Base-by-base conservation (phyloP, 768 basidiomycete species). In the Boletus coccyginus region DNA sequence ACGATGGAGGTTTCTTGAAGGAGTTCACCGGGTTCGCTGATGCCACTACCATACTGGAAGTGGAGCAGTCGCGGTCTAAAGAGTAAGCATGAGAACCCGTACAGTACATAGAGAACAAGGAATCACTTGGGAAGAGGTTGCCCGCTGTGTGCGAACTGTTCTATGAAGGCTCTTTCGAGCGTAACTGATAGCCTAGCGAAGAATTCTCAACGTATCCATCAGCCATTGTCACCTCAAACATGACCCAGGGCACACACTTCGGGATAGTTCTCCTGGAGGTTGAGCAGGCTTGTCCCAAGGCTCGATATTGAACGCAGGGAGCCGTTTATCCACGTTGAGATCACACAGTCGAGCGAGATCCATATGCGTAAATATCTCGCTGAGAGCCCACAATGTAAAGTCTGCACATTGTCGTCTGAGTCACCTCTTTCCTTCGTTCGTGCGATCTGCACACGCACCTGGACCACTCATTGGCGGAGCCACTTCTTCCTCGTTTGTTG, bases 291-390 rank as follows among this genome's bases (percentile, higher is more conserved):
- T 74, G 46, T 61, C 75, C 73, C 74, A 77, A 7, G 76, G 69
- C 14, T 69, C 67, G 7, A 81, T 75, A 4, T 74, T 66, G 51
- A 87, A 76, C 0, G 77, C 77, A 3, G 76, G 70, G 27, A 88
- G 68, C 7, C 78, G 71, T 12, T 78, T 74, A 33, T 79, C 79
- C 40, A 83, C 80, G 33, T 80, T 76, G 21, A 90, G 77, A 38
- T 82, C 78, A 35, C 79, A 77, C 12, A 89, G 64, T 14, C 79
- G 75, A 7, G 83, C 86, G 12, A 88, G 73, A 60, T 91, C 88
- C 75, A 91, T 79, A 60, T 88, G 81, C 3, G 82, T 80, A 65
- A 85, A 88, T 43, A 86, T 75, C 66, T 89, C 87, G 44, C 86
- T 74, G 42, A 89, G 68, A 29, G 77, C 76, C 78, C 81, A 84